Base-by-base conservation (phyloP, 2,329 filamentous ascomycete genomes). In the Fusarium udum region DNA sequence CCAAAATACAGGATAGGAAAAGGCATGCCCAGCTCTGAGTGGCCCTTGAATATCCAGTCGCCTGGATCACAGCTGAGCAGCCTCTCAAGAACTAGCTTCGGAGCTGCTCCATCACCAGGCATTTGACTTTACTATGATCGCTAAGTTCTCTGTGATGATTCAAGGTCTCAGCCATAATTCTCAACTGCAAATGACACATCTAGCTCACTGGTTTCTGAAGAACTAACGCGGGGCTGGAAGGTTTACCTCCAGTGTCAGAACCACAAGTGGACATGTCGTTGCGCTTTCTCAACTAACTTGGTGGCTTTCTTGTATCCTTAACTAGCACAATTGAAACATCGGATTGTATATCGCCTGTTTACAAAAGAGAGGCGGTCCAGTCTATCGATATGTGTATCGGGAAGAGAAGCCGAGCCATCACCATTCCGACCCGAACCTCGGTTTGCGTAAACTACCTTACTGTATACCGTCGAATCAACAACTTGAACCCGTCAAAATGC, bases 261-360 rank as follows among this genome's bases (percentile, higher is more conserved):
- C 13, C 26, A 14, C 2, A 20, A 22, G 26, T 15, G 9, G 6
- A n/a, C 14, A 31, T 16, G 0, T 31, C 20, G 2, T 6, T 28
- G 24, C 0, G 20, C 45, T 31, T n/a, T 48, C 26, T 46, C 26
- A 11, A 46, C 20, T 46, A 20, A 14, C 7, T 4, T 15, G 15
- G 7, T 18, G 22, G 20, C 10, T 1, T n/a, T 13, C 28, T n/a
- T 5, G 2, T 7, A 7, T 1, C 28, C 22, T 10, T 7, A 0
- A 8, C 20, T 11, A n/a, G 6, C 7, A 9, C 3, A 31, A 13
- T 13, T 6, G 5, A 18, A 15, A 11, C 4, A 1, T 12, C 11
- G 3, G 13, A 49, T 16, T 5, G 12, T 34, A 3, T 11, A 31
- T 12, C 1, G 0, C 6, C 14, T 16, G 6, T 8, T 10, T 48